Evolutionary conservation across 169 alveolate species (phyloP).

Genomic region (Babesia gibsoni): DNA sequence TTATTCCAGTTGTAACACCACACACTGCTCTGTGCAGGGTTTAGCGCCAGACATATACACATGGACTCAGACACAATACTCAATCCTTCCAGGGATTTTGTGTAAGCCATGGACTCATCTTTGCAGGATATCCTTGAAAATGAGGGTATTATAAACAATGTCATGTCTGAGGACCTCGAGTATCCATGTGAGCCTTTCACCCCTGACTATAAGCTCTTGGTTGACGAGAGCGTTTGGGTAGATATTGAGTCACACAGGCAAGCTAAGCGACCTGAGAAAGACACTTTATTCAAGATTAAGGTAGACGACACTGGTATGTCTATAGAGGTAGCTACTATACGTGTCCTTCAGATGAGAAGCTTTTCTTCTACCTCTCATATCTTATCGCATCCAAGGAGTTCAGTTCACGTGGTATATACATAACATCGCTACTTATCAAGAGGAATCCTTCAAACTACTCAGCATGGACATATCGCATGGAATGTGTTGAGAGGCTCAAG

Average conservation of each 20-base stretch:
- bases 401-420: constrained; percentile 56
- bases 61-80: too few species aligned
- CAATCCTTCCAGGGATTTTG: too few species aligned
- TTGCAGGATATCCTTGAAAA: constrained; percentile 11
- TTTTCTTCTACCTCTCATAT: constrained; percentile 1
- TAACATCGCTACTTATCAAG: constrained; percentile 22
- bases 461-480: constrained; percentile 60
- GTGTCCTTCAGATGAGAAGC: neutral
- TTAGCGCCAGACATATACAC: too few species aligned
- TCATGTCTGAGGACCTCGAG: constrained; percentile 23
- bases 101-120: constrained; percentile 1
- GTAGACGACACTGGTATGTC: constrained; percentile 7
- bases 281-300: constrained; percentile 24
- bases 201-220: constrained; percentile 25
- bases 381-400: constrained; percentile 22
- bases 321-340: neutral
- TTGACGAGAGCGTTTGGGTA: constrained; percentile 32
- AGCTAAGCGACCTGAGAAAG: neutral
- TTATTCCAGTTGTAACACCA: too few species aligned
- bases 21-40: too few species aligned
- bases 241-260: constrained; percentile 1
- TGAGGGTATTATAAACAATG: constrained; percentile 45
- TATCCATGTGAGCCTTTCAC: constrained; percentile 45
- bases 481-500: constrained; percentile 32
- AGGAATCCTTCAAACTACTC: constrained; percentile 57